These are phyloP conservation scores for Russula vinacea DNA, from an alignment of 768 basidiomycete genomes.

Conservation along the genomic window DNA sequence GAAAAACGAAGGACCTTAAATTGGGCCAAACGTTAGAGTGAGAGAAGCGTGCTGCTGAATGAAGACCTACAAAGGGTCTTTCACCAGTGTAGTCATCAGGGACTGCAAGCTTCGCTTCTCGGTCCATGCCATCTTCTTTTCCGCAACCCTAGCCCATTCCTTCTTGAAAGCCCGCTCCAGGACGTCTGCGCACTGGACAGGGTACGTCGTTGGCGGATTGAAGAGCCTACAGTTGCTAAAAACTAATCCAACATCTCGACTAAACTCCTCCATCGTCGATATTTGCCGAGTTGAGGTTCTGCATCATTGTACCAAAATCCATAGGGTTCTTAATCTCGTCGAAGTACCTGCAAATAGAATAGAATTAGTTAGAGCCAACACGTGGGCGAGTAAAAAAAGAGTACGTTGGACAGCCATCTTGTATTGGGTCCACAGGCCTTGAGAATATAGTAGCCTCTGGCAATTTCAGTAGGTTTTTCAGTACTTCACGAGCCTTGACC, in stretches of 20 bases:
- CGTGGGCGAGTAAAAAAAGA: constrained; percentile 34
- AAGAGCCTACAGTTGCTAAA: constrained; percentile 90
- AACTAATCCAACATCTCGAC: constrained; percentile 74
- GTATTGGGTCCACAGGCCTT: constrained; percentile 77
- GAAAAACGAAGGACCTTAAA: constrained; percentile 69
- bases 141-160: constrained; percentile 80
- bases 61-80: constrained; percentile 60
- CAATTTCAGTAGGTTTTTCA: constrained; percentile 57
- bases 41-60: constrained; percentile 22
- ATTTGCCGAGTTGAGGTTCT: constrained; percentile 66
- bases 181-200: constrained; percentile 63
- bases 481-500: constrained; percentile 76
- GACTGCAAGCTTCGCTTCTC: constrained; percentile 79
- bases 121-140: constrained; percentile 66
- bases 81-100: constrained; percentile 62
- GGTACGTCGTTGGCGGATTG: constrained; percentile 80
- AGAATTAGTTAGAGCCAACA: constrained; percentile 14
- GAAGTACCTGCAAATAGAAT: constrained; percentile 59
- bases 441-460: constrained; percentile 72
- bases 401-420: constrained; percentile 89
- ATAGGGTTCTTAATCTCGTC: constrained; percentile 90
- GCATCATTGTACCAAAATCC: constrained; percentile 83
- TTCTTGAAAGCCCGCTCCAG: constrained; percentile 75
- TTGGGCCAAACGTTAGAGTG: constrained; percentile 3
- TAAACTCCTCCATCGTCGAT: constrained; percentile 76